These are phyloP conservation scores for Nakazawaea molendinolei DNA, from an alignment of 805 yeast species.

Conservation along the genomic window DNA sequence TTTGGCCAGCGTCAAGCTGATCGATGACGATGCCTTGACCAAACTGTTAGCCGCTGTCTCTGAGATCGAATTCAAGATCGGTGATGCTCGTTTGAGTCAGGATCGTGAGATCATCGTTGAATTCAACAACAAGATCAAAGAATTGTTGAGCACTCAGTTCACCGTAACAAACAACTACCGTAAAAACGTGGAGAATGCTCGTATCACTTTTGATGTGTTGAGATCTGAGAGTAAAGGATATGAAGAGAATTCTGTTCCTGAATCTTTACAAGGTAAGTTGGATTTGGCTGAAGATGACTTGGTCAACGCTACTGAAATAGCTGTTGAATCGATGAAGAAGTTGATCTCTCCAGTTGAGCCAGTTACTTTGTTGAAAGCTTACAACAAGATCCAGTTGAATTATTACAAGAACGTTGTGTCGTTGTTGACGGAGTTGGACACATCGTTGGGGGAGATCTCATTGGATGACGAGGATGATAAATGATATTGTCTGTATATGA, in stretches of 20 bases:
- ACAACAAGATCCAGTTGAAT: slow-evolving; percentile 63
- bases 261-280: slow-evolving; percentile 43
- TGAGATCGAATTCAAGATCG: slow-evolving; percentile 54
- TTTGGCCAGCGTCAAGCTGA: slow-evolving; percentile 22
- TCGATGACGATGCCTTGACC: slow-evolving; percentile 40
- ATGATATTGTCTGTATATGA: too few species aligned
- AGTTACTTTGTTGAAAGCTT: slow-evolving; percentile 56
- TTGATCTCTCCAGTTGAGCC: slow-evolving; percentile 63
- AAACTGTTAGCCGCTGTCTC: slow-evolving; percentile 48
- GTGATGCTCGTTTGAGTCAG: slow-evolving; percentile 62
- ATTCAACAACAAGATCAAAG: slow-evolving; percentile 50
- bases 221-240: slow-evolving; percentile 47
- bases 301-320: slow-evolving; percentile 69
- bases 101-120: slow-evolving; percentile 55
- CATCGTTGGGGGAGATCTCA: slow-evolving; percentile 36
- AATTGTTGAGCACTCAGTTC: slow-evolving; percentile 50
- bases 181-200: slow-evolving; percentile 60
- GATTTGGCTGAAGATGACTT: slow-evolving; percentile 68
- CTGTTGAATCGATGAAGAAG: slow-evolving; percentile 74
- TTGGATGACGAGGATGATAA: slow-evolving; percentile 36
- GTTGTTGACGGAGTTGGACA: slow-evolving; percentile 39
- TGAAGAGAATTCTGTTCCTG: slow-evolving; percentile 30
- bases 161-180: slow-evolving; percentile 54
- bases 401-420: slow-evolving; percentile 48
- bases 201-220: slow-evolving; percentile 63